These are phyloP conservation scores for Aspergillus sp. DNA, from an alignment of 2,329 filamentous ascomycete genomes.

Conservation along the genomic window DNA sequence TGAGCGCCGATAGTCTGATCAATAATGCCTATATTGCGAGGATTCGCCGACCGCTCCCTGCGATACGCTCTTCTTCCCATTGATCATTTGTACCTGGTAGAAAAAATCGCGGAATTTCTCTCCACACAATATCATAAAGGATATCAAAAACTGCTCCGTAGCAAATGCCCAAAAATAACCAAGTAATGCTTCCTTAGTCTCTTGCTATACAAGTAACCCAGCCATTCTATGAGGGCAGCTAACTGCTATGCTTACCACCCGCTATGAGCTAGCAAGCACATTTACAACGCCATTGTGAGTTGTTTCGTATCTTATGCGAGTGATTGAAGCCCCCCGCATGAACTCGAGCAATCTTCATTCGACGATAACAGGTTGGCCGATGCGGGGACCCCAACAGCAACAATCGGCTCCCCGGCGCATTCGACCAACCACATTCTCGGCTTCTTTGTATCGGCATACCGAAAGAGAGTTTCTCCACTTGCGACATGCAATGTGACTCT, in stretches of 20 bases:
- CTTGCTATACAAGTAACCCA: too few relatives aligned
- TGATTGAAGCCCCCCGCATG: not conserved
- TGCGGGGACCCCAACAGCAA: not conserved
- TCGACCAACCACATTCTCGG: constrained; percentile 35
- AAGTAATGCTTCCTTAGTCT: too few relatives aligned
- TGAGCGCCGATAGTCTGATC: not conserved
- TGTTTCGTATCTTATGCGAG: not conserved
- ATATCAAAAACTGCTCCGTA: too few relatives aligned
- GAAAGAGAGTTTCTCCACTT: constrained; percentile 23
- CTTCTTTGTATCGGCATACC: constrained; percentile 35
- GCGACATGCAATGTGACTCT: not conserved
- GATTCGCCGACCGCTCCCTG: not conserved
- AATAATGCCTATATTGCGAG: not conserved
- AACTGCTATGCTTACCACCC: too few relatives aligned
- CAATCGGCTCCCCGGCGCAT: constrained; percentile 19
- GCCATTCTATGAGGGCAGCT: too few relatives aligned
- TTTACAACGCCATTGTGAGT: not conserved
- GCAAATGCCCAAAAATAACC: too few relatives aligned
- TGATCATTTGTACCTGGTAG: too few relatives aligned
- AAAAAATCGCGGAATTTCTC: too few relatives aligned
- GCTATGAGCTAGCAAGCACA: too few relatives aligned
- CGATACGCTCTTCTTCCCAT: too few relatives aligned
- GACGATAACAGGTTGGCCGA: not conserved
- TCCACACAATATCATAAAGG: too few relatives aligned
- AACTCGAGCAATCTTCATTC: not conserved